Percentiles rank a stretch among this genome's conserved stretches.
Evolutionary conservation across 2,329 filamentous ascomycete species (phyloP).

Genomic region (Diaporthe caulivora): DNA sequence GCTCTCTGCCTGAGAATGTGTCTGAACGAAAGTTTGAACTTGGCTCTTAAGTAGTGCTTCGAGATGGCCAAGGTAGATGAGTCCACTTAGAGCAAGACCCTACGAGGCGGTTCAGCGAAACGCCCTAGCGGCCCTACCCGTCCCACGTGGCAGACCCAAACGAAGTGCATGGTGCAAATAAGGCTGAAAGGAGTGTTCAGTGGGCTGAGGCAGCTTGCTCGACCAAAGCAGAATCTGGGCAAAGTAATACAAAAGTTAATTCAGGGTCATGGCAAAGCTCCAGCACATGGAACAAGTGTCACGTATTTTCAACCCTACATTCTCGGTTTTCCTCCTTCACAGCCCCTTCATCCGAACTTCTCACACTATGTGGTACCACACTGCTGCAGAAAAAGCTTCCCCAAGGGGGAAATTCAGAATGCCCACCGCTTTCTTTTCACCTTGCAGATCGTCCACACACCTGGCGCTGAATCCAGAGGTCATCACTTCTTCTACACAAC

Average conservation of each 20-base stretch:
- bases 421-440: background rate
- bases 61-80: no score
- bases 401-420: background rate
- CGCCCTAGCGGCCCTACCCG: no score
- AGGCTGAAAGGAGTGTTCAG: background rate
- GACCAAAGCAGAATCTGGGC: no score
- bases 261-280: background rate
- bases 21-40: slow-evolving; percentile 1
- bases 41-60: background rate
- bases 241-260: background rate
- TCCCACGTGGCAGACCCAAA: no score
- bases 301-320: accelerated
- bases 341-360: background rate
- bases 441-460: background rate
- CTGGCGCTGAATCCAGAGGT: background rate
- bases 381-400: no score
- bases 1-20: background rate
- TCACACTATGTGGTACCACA: no score
- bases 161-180: no score
- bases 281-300: background rate
- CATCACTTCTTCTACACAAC: background rate
- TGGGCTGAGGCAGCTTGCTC: no score
- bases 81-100: background rate
- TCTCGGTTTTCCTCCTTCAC: background rate
- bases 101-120: background rate